Conservation (phyloP, 495 filamentous ascomycete genomes). For the Aspergillus panamensis region DNA sequence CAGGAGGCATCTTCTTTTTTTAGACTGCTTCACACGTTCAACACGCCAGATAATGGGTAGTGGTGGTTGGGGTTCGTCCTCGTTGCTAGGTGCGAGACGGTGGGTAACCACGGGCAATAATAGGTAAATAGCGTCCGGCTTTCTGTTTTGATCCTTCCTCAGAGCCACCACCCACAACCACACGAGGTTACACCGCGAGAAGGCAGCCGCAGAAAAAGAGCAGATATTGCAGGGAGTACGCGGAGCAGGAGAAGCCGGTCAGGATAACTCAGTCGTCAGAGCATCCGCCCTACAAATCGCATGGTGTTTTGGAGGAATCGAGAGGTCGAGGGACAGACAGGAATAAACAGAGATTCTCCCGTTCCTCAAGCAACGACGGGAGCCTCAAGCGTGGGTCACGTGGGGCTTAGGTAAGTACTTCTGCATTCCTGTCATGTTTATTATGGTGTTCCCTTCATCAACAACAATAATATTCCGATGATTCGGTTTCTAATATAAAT, state of each 20-base stretch:
- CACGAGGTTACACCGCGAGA: conserved; percentile 18
- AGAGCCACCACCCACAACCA: conserved; percentile 23
- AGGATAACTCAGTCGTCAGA: conserved; percentile 10
- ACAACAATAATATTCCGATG: background rate
- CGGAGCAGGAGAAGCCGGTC: conserved; percentile 1
- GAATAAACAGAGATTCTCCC: conserved; percentile 37
- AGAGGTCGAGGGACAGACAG: conserved; percentile 18
- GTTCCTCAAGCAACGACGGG: conserved; percentile 39
- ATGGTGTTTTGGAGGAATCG: conserved; percentile 18
- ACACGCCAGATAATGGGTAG: conserved; percentile 8
- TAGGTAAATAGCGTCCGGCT: conserved; percentile 10
- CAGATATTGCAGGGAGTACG: background rate
- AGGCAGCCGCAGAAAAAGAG: background rate
- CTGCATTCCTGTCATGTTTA: background rate
- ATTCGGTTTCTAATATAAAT: background rate
- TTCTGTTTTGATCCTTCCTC: conserved; percentile 31
- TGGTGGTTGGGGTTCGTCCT: conserved; percentile 18
- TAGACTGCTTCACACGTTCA: conserved; percentile 6
- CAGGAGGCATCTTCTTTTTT: conserved; percentile 29
- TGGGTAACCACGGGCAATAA: conserved; percentile 34
- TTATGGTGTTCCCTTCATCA: background rate
- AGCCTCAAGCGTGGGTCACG: conserved; percentile 27
- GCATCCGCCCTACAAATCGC: conserved; percentile 22
- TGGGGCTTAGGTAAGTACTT: conserved; percentile 21
- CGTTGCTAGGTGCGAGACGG: conserved; percentile 24